Evolutionary conservation across 148 eudicot genomes (phyloP), one percentile per base, ranked within the genome.

Genomic region (Camellia lanceoleosa): DNA sequence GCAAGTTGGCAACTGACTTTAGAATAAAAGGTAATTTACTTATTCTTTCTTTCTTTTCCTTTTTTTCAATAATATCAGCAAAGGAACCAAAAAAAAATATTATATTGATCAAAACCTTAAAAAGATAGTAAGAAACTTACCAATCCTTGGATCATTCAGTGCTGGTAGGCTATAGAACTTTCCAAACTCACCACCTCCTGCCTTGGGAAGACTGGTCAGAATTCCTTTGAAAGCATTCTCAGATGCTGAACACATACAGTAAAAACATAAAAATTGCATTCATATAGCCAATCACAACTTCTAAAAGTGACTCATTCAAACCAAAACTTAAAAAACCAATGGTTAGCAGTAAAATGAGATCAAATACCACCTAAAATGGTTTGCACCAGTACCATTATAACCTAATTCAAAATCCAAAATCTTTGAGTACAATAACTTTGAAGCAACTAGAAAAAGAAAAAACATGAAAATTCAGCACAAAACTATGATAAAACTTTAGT

Each of bases 141-240:
- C 94, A 62, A 91, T 86, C 74, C 94, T 79, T 67, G 92, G 90
- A 87, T 91, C 94, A 81, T 87, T 91, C 74, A 91, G 75, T 85
- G 89, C 92, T 56, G 92, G 90, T 55, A 91, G 82, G 79, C 92
- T 87, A 78, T 91, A 89, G 85, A 87, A 91, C 75, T 91, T 91
- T 71, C 94, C 94, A 78, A 91, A 91, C 80, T 91, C 94, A 30
- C 94, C 94, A 76, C 94, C 92, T 63, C 94, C 90, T 59, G 89
- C 88, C 87, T 89, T 91, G 49, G 94, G 94, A 74, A 89, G 94
- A 78, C 84, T 77, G 58, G 92, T 87, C 81, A 87, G 76, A 51
- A 91, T 89, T 67, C 86, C 88, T 69, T 89, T 87, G 86, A 91
- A 89, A 74, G 92, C 85, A 79, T 89, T 75, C 86, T 89, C 92